Percentiles rank a stretch among this genome's conserved stretches.
phyloP scores from a whole-genome alignment of 169 alveolate genomes.

The Plasmodium blacklocki region DNA sequence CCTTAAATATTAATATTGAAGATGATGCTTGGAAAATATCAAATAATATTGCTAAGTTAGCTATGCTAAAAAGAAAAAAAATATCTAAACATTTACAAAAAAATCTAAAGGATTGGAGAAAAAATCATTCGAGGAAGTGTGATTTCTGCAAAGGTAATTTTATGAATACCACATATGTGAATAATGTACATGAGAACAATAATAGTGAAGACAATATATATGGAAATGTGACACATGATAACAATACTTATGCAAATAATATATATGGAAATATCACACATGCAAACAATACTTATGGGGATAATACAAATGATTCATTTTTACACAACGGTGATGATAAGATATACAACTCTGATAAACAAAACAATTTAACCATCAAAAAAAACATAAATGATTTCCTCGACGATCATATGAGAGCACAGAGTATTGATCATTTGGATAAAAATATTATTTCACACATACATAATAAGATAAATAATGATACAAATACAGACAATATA shows the following conservation, averaged over 20 bases:
- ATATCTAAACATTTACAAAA: slow-evolving; percentile 67
- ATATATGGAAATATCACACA: too few relatives aligned
- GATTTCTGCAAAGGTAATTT: slow-evolving; percentile 77
- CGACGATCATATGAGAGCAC: too few relatives aligned
- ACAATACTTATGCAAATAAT: neutral
- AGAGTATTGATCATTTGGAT: too few relatives aligned
- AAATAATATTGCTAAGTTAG: slow-evolving; percentile 78
- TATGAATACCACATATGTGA: neutral
- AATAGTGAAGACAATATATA: neutral
- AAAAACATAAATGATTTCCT: too few relatives aligned
- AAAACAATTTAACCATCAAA: too few relatives aligned
- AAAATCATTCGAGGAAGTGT: slow-evolving; percentile 77
- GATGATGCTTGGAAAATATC: slow-evolving; percentile 77
- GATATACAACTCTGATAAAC: too few relatives aligned
- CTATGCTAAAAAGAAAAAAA: slow-evolving; percentile 78
- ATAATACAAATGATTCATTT: neutral
- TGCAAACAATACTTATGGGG: neutral
- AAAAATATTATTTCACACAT: too few relatives aligned
- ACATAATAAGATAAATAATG: too few relatives aligned
- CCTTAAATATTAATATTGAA: slow-evolving; percentile 78
- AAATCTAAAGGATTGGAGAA: slow-evolving; percentile 78
- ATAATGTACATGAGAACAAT: neutral
- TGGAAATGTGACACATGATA: neutral
- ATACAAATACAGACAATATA: too few relatives aligned
- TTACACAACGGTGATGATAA: too few relatives aligned